phyloP scores from a whole-genome alignment of 1,139 yeast genomes.

The Sugiyamaella grinbergsii region DNA sequence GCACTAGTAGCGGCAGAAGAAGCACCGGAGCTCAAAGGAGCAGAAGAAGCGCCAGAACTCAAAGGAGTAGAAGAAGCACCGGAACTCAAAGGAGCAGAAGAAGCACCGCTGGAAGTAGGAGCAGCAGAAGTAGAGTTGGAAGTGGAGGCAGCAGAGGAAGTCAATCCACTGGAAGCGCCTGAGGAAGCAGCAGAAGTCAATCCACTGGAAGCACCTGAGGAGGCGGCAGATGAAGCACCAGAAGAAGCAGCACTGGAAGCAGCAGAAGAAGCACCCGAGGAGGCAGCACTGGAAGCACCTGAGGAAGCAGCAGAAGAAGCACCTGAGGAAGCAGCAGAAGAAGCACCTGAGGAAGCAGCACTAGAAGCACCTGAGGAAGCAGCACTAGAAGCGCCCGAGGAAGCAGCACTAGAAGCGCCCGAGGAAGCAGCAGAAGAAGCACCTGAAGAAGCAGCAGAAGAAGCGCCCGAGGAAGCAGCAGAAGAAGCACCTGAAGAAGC shows the following conservation, averaged over 20 bases:
- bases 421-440: constrained; percentile 6
- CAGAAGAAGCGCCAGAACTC: constrained; percentile 13
- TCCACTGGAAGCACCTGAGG: constrained; percentile 15
- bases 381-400: constrained; percentile 5
- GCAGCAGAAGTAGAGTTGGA: constrained; percentile 12
- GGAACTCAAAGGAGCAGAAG: constrained; percentile 7
- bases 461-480: neutral
- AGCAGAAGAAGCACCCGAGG: constrained; percentile 13
- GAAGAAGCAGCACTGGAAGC: constrained; percentile 2
- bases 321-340: constrained; percentile 6
- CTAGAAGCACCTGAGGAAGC: no score
- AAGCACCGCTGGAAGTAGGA: constrained; percentile 2
- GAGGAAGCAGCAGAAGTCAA: constrained; percentile 15
- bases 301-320: constrained; percentile 1
- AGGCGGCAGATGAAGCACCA: constrained; percentile 12
- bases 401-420: constrained; percentile 6
- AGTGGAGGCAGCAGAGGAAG: constrained; percentile 9
- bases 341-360: constrained; percentile 2
- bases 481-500: constrained; percentile 8
- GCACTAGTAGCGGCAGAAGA: constrained; percentile 10
- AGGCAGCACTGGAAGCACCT: constrained; percentile 2
- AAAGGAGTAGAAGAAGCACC: constrained; percentile 8
- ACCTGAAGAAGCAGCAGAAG: constrained; percentile 3
- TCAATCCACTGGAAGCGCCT: constrained; percentile 2
- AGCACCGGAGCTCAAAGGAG: constrained; percentile 8